These are phyloP conservation scores for Erodium maritimum DNA, from an alignment of 345 rosid genomes.

Conservation along the genomic window DNA sequence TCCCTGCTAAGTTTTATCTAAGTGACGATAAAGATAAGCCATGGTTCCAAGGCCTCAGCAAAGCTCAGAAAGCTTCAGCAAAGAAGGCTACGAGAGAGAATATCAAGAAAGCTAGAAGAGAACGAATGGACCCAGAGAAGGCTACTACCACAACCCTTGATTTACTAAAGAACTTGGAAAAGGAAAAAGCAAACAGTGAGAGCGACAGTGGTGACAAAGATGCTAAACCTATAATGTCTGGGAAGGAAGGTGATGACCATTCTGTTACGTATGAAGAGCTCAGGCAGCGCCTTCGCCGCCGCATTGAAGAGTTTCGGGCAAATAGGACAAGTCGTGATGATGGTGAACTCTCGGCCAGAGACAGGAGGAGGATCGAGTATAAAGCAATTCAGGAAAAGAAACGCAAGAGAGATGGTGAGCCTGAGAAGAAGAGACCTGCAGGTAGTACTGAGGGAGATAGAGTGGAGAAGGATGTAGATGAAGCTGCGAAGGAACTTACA, in stretches of 20 bases:
- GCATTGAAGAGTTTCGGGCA: slow-evolving; percentile 58
- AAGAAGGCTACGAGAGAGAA: slow-evolving; percentile 56
- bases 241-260: slow-evolving; percentile 25
- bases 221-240: slow-evolving; percentile 22
- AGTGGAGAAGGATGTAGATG: slow-evolving; percentile 43
- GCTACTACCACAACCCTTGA: slow-evolving; percentile 44
- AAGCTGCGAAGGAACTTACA: slow-evolving; percentile 68
- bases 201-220: slow-evolving; percentile 23
- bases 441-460: slow-evolving; percentile 18
- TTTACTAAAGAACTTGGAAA: slow-evolving; percentile 49
- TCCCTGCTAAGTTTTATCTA: slow-evolving; percentile 83
- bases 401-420: slow-evolving; percentile 44
- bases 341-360: slow-evolving; percentile 15
- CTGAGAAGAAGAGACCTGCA: slow-evolving; percentile 20
- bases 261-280: slow-evolving; percentile 71
- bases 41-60: slow-evolving; percentile 78
- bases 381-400: slow-evolving; percentile 30
- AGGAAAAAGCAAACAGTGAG: slow-evolving; percentile 12
- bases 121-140: slow-evolving; percentile 63
- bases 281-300: slow-evolving; percentile 47
- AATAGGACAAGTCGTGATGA: slow-evolving; percentile 30
- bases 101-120: slow-evolving; percentile 70
- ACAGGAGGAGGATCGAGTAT: slow-evolving; percentile 14
- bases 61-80: slow-evolving; percentile 46
- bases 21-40: slow-evolving; percentile 56